Evolutionary conservation across 2,329 filamentous ascomycete genomes (phyloP).

Genomic region (Akanthomyces muscarius): DNA sequence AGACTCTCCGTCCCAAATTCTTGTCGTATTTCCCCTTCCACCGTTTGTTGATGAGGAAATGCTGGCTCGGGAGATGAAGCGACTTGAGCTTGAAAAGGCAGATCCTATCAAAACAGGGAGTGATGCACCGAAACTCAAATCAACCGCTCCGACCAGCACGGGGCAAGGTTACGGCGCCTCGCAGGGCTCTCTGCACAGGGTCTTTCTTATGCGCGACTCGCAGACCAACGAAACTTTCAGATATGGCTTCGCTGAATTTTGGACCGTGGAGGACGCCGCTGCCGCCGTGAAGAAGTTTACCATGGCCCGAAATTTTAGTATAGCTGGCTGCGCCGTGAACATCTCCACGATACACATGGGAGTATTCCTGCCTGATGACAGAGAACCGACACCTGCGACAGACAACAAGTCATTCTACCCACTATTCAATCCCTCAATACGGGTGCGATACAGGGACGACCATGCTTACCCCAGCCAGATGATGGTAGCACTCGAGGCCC

Average conservation of each 20-base stretch:
- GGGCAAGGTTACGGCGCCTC: slow-evolving; percentile 63
- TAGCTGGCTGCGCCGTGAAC: slow-evolving; percentile 67
- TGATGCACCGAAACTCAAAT: slow-evolving; percentile 53
- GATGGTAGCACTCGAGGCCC: slow-evolving; percentile 51
- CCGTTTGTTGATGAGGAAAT: slow-evolving; percentile 67
- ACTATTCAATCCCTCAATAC: slow-evolving; percentile 62
- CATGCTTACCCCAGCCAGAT: slow-evolving; percentile 66
- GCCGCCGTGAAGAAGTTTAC: slow-evolving; percentile 69
- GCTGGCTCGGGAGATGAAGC: slow-evolving; percentile 68
- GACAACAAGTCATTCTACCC: slow-evolving; percentile 65
- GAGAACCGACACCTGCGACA: slow-evolving; percentile 50
- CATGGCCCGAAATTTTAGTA: slow-evolving; percentile 70
- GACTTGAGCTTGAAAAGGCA: slow-evolving; percentile 62
- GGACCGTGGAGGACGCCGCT: slow-evolving; percentile 69
- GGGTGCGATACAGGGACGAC: slow-evolving; percentile 73
- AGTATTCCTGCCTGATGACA: slow-evolving; percentile 72
- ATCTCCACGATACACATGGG: slow-evolving; percentile 78
- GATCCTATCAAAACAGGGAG: slow-evolving; percentile 42
- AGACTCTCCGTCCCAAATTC: slow-evolving; percentile 65
- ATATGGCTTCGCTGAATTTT: slow-evolving; percentile 83
- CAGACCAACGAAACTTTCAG: slow-evolving; percentile 68
- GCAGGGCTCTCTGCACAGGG: slow-evolving; percentile 69
- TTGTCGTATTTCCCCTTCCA: slow-evolving; percentile 70
- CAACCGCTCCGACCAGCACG: slow-evolving; percentile 52
- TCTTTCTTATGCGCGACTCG: slow-evolving; percentile 72